phyloP scores from a whole-genome alignment of 495 filamentous ascomycete genomes.

The Talaromyces liani region DNA sequence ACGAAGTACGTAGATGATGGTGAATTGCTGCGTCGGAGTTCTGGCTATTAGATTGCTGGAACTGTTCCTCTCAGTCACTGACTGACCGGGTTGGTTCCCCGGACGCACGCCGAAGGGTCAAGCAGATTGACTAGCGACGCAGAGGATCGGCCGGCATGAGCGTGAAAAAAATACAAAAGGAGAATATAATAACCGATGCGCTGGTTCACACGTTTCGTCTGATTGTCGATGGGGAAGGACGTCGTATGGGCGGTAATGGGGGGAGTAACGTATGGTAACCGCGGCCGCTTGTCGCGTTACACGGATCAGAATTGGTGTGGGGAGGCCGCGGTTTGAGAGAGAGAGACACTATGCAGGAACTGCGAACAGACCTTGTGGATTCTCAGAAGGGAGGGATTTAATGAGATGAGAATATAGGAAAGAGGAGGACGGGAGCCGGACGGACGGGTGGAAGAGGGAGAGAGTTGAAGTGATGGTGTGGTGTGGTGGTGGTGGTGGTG shows the following conservation, averaged over 20 bases:
- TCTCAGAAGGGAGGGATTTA: not conserved
- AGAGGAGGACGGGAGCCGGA: conserved; percentile 7
- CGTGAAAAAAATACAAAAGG: not conserved
- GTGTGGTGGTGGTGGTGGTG: too few species aligned
- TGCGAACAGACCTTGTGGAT: conserved; percentile 1
- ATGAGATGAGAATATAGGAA: conserved; percentile 6
- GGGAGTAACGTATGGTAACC: conserved; percentile 10
- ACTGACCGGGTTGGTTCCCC: not conserved
- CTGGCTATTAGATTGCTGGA: not conserved
- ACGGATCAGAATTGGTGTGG: conserved; percentile 2
- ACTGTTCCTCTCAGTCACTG: not conserved
- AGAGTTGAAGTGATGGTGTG: conserved; percentile 15
- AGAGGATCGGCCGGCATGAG: not conserved
- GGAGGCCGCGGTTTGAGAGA: not conserved
- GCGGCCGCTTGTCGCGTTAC: conserved; percentile 15
- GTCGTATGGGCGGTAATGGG: conserved; percentile 4
- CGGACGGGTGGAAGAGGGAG: conserved; percentile 13
- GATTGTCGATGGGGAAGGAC: not conserved
- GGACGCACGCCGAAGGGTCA: not conserved
- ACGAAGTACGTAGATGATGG: not conserved
- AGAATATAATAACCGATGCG: not conserved
- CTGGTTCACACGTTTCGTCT: not conserved
- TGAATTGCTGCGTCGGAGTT: not conserved
- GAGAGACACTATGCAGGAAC: conserved; percentile 7
- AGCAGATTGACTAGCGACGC: not conserved